Evolutionary conservation across 768 basidiomycete genomes (phyloP).

Genomic region (Nidularia sp.): DNA sequence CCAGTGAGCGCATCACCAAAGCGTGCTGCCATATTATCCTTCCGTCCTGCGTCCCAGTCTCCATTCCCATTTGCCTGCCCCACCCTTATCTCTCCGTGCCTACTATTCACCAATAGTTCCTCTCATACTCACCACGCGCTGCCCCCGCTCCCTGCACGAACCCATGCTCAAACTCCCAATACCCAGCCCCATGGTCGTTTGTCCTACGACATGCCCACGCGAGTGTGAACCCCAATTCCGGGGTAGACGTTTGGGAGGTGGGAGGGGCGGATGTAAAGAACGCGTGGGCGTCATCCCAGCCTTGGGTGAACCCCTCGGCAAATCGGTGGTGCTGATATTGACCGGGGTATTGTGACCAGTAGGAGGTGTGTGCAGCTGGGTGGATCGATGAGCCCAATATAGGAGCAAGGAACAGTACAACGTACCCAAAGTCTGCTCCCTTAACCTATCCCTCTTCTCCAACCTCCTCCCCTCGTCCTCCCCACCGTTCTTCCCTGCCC

Average conservation of each 20-base stretch:
- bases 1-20: no score
- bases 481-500: not conserved
- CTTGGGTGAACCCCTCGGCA: slow-evolving; percentile 55
- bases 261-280: slow-evolving; percentile 38
- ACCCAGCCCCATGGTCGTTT: slow-evolving; percentile 37
- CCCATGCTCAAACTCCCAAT: slow-evolving; percentile 76
- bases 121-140: slow-evolving; percentile 15
- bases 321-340: slow-evolving; percentile 69
- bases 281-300: slow-evolving; percentile 67
- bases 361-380: slow-evolving; percentile 31
- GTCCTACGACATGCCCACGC: slow-evolving; percentile 51
- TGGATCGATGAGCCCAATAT: not conserved
- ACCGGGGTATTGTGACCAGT: slow-evolving; percentile 47
- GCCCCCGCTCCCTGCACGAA: slow-evolving; percentile 51
- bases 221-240: slow-evolving; percentile 61
- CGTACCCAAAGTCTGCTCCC: slow-evolving; percentile 27
- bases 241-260: slow-evolving; percentile 7
- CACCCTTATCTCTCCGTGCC: no score
- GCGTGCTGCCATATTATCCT: no score
- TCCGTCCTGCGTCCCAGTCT: no score
- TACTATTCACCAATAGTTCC: no score
- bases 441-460: slow-evolving; percentile 18
- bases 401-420: slow-evolving; percentile 5
- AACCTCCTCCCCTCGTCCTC: slow-evolving; percentile 13
- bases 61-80: no score